These are phyloP conservation scores for Lophium mytilinum DNA, from an alignment of 495 filamentous ascomycete genomes.

Conservation along the genomic window DNA sequence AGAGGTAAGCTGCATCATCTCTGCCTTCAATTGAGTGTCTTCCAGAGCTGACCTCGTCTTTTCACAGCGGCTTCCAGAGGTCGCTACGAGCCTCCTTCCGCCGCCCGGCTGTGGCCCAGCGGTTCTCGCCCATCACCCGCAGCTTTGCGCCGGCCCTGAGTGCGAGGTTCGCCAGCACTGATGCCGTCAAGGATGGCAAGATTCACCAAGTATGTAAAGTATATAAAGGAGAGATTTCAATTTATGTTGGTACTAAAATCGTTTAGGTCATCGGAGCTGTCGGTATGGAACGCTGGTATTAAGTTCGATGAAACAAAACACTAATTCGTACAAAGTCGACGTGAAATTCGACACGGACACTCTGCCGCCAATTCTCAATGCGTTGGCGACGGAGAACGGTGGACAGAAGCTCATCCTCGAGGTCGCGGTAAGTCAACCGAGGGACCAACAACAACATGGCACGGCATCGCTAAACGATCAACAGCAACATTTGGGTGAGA, in stretches of 20 bases:
- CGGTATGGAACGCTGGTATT: background rate
- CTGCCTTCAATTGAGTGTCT: constrained; percentile 23
- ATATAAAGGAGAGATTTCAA: too few species aligned
- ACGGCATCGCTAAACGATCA: constrained; percentile 34
- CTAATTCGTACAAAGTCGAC: too few species aligned
- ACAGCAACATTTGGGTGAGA: constrained; percentile 99
- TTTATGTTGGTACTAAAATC: too few species aligned
- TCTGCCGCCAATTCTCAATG: constrained; percentile 96
- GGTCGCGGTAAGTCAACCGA: constrained; percentile 69
- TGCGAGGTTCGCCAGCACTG: constrained; percentile 32
- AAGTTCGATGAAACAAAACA: too few species aligned
- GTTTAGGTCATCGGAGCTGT: background rate
- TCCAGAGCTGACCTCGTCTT: constrained; percentile 14
- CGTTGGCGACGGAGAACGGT: constrained; percentile 81
- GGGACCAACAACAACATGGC: constrained; percentile 10
- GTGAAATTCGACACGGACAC: constrained; percentile 93
- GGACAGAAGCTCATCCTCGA: constrained; percentile 94
- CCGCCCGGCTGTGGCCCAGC: constrained; percentile 21
- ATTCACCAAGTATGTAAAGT: constrained; percentile 41
- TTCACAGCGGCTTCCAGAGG: constrained; percentile 32
- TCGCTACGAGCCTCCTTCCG: constrained; percentile 28
- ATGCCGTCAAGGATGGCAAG: constrained; percentile 33
- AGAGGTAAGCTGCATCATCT: constrained; percentile 24
- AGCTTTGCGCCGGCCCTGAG: constrained; percentile 29
- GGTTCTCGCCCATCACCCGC: constrained; percentile 33